Base-by-base conservation (phyloP, 1,284 basidiomycete genomes). In the Takashimella tepidaria region DNA sequence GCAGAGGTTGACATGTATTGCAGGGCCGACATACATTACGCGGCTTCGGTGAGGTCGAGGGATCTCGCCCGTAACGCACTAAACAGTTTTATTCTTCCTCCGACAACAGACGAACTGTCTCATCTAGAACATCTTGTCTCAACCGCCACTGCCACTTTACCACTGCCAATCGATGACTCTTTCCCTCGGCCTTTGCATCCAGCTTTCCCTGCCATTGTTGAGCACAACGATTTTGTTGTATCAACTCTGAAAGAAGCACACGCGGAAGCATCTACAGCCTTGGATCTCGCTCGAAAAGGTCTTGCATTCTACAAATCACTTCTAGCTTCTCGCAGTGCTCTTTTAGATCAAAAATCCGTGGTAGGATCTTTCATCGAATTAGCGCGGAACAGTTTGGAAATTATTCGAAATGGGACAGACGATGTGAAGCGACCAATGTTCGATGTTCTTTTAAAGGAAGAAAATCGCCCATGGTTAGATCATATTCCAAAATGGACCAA, bases 171-270 rank as follows among this genome's bases (percentile, higher is more conserved):
- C 19, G 58, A 64, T 42, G 19, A 31, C 12, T 19, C 53, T 2
- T 64, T 68, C 27, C 64, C 68, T 1, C 51, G 51, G 8, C 70
- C 68, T 0, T 53, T 56, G 0, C 65, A 72, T 47, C 47, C 59
- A 2, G 58, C 56, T 8, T 70, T 64, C 47, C 66, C 66, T 0
- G 56, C 58, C 19, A 58, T 63, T 40, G 61, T 63, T 8, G 50
- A 50, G 23, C 61, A 68, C 45, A 67, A 60, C 47, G 42, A 22
- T 4, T 27, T 50, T 1, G 43, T 67, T 13, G 41, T 63, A 0
- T 20, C 22, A 0, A 53, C 50, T 1, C 49, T 72, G 2, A 23
- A 10, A 3, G 40, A 24, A 2, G 49, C 53, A 0, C 57, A 53
- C 2, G 41, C 41, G 1, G 49, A 57, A 5, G 64, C 65, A 1